Evolutionary conservation across 2,329 filamentous ascomycete species (phyloP), one percentile per base, ranked within the genome.

Genomic region (Pochonia chlamydosporia): DNA sequence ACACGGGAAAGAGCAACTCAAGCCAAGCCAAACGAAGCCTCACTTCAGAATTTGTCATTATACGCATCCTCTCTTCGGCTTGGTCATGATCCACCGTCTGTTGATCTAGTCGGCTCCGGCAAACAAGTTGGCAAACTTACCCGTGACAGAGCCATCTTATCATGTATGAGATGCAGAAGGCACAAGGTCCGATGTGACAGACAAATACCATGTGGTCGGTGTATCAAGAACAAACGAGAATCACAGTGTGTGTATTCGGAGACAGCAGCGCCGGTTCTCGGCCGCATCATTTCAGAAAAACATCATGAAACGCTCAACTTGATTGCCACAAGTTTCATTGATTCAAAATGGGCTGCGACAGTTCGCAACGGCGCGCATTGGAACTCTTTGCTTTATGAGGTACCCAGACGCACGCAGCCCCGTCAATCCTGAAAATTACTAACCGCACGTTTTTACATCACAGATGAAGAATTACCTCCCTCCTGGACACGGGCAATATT

Each of bases 131-230:
- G 26, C 36, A 40, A 21, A 18, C 11, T 40, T 21, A 48, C 43
- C 18, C 43, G 47, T 20, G 47, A 49, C 18, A 41, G 47, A 18
- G 47, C 47, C 4, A 46, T 49, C 11, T n/a, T 49, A 16, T 49
- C 47, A 8, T 49, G 47, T 39, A 42, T 43, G 25, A 37, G 43
- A 7, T 49, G 47, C 33, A 40, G 47, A 20, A 46, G 31, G 31
- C 47, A 49, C 30, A 49, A 49, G 16, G 47, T 49, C 8, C 43
- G 47, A 7, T 49, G 47, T 20, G 43, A 46, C 21, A 26, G 47
- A 25, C 21, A 33, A 14, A 41, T 37, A 21, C 47, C 47, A 4
- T 49, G 47, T 16, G 43, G 43, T n/a, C 44, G 47, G 20, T 49
- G 47, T 33, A 42, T 42, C 36, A 45, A 46, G 28, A 41, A 41